Base-by-base conservation (phyloP, 139 green algal species). In the Chlorella vulgaris region DNA sequence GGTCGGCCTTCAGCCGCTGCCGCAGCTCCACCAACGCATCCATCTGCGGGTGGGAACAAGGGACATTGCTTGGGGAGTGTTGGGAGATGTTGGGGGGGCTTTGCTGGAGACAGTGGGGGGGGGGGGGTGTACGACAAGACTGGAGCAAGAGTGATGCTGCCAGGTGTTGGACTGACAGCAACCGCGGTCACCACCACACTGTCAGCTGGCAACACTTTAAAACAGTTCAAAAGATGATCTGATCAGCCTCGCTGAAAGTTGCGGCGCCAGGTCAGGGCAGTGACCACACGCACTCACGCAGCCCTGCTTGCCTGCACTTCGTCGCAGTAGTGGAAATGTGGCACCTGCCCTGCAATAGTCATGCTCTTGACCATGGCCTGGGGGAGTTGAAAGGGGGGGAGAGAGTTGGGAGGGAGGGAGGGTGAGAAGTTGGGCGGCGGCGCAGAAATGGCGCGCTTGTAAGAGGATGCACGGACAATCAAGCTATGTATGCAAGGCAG, bases 251-350 rank as follows among this genome's bases (percentile, higher is more conserved):
- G n/a, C n/a, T n/a, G n/a, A n/a, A n/a, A n/a, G n/a, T n/a, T n/a
- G n/a, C n/a, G n/a, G 31, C 19, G 18, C n/a, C 39, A 24, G 55
- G 68, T 6, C 65, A 3, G 10, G 36, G 71, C 26, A 35, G 71
- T 68, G 13, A 3, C 26, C 7, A 33, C 3, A 24, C 26, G 61
- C 61, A 39, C 35, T 6, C 40, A 15, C 8, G 47, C 2, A 24
- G 13, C 13, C 47, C 13, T 58, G 24, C 76, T 77, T 33, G 42
- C 71, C 28, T 87, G 13, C 10, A 97, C 68, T 75, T 98, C 94
- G 19, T 97, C 94, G 65, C 90, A 93, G 69, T 92, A 91, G 63
- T 96, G 92, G 81, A 98, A 98, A 83, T 95, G 91, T 6, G 94
- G 94, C 31, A 98, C 83, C 0, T 68, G 39, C 1, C 78, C 84